Base-by-base conservation (phyloP, 306 rosid genomes). In the Cicer judaicum region DNA sequence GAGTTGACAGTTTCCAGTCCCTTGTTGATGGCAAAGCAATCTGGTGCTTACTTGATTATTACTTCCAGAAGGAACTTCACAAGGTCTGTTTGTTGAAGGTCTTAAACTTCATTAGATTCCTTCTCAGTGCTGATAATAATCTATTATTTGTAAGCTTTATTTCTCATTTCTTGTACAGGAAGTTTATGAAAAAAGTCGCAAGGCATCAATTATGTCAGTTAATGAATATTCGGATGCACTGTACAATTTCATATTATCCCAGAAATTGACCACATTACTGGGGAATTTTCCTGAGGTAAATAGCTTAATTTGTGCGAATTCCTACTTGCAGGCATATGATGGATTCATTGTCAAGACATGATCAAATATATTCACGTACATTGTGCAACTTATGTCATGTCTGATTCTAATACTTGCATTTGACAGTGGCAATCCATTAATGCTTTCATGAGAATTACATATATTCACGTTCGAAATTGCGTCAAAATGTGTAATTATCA, bases 201-300 rank as follows among this genome's bases (percentile, higher is more conserved):
- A 84, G 79, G 85, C 88, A 81, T 91, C 98, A 42, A 85, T 93
- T 67, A 83, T 86, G 90, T 84, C 91, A 12, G 81, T 73, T 15
- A 79, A 76, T 21, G 90, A 89, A 68, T 88, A 86, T 85, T 85
- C 90, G 64, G 96, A 93, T 86, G 91, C 97, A 13, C 87, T 89
- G 42, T 90, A 93, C 85, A 91, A 93, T 76, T 91, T 93, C 84
- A 79, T 93, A 67, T 78, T 93, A 60, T 90, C 96, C 70, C 96
- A 91, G 83, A 91, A 88, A 86, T 71, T 93, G 85, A 81, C 87
- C 21, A 73, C 84, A 1, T 75, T 91, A 29, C 79, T 93, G 84
- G 98, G 97, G 79, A 90, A 91, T 52, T 93, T 93, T 84, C 98
- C 98, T 3, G 97, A 91, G 98, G 98, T 89, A 81, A 82, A 70